Conservation (phyloP, 495 filamentous ascomycete species). For the Neurospora sp. region DNA sequence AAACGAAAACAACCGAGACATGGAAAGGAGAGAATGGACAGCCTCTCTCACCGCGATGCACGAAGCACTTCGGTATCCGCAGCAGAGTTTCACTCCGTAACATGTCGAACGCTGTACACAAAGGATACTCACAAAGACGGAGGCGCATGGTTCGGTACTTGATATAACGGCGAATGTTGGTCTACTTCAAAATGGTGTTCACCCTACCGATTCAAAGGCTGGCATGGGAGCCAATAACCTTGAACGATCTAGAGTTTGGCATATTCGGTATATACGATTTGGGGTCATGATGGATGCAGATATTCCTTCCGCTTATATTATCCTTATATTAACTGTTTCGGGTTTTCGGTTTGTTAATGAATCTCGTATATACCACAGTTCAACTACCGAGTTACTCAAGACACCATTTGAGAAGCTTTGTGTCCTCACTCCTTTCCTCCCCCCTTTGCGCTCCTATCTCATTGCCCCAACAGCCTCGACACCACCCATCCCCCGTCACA, state of each 20-base stretch:
- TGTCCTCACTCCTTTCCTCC: neutral
- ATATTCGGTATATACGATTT: neutral
- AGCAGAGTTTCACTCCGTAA: neutral
- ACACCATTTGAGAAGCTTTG: neutral
- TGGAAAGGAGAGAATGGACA: neutral
- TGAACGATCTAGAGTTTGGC: neutral
- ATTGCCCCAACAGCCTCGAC: neutral
- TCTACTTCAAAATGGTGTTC: neutral
- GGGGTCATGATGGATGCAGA: neutral
- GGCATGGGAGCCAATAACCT: neutral
- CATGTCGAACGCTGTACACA: neutral
- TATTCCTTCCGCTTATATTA: neutral
- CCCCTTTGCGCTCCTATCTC: neutral
- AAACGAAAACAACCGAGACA: neutral
- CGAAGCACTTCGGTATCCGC: neutral
- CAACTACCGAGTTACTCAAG: neutral
- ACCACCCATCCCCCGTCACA: neutral
- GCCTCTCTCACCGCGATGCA: neutral
- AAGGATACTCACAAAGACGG: neutral
- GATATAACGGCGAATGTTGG: neutral
- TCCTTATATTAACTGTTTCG: neutral
- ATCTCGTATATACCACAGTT: neutral
- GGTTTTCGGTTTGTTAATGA: neutral
- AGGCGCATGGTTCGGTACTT: neutral
- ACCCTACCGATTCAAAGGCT: neutral